Base-by-base conservation (phyloP, 257 asterid genomes). In the Scutellaria baicalensis region DNA sequence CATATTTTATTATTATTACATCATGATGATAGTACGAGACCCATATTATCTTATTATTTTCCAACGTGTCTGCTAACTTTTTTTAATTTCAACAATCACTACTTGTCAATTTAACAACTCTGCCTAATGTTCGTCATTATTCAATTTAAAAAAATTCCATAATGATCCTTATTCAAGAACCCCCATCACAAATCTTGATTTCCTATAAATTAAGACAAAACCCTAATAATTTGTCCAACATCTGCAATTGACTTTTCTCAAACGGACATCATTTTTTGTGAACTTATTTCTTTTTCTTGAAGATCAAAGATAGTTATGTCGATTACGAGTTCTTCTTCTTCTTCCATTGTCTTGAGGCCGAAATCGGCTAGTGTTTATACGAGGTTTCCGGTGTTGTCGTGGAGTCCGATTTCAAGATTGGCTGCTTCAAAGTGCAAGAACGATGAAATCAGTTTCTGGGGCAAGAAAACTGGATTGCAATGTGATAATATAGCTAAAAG, bases 341-440 rank as follows among this genome's bases (percentile, higher is more conserved):
- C 57, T 21, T 21, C 61, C n/a, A 9, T 66, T 54, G 6, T 73
- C 23, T 64, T 27, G 33, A 27, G 75, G 23, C 57, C 54, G 40
- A 57, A 17, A 2, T 59, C 70, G 4, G 27, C 67, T 4, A 55
- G 49, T 33, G 3, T 48, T 1, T 18, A 8, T 33, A n/a, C 78
- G 27, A 75, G 62, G 59, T 27, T 59, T 63, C 72, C 18, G n/a
- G n/a, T 44, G 59, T 60, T 76, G 55, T 7, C 72, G 1, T 79
- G 84, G 84, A 79, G 68, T 4, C 81, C 84, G 8, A 77, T 83
- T 42, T 77, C 83, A 12, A 75, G 68, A 49, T 59, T 77, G 35
- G 51, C 69, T 12, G 16, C 58, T 49, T 76, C 86, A 1, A 73
- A 69, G n/a, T 50, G 33, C 68, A 77, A 55, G n/a, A 50, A 39